phyloP scores from a whole-genome alignment of 1,284 basidiomycete genomes.

The Moesziomyces parantarcticus region DNA sequence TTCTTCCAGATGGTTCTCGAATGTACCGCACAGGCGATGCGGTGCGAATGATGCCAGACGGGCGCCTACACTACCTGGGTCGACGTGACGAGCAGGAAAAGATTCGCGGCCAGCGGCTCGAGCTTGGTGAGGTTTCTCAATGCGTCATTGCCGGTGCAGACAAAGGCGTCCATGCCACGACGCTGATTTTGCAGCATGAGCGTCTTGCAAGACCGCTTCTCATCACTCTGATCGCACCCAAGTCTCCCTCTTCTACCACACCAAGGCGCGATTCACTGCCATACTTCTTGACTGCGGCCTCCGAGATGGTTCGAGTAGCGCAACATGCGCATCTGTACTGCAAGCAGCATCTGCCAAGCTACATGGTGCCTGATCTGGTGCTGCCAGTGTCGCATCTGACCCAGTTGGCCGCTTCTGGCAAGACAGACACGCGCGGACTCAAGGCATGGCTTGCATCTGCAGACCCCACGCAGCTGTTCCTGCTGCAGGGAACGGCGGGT shows the following conservation, averaged over 20 bases:
- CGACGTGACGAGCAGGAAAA: constrained; percentile 74
- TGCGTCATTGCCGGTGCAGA: constrained; percentile 10
- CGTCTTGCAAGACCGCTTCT: constrained; percentile 16
- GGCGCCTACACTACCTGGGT: constrained; percentile 73
- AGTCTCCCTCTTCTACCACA: background rate
- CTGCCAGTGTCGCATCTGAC: constrained; percentile 13
- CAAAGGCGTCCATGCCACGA: constrained; percentile 3
- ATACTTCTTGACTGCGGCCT: background rate
- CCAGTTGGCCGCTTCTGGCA: constrained; percentile 13
- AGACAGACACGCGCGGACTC: constrained; percentile 11
- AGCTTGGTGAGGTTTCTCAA: constrained; percentile 72
- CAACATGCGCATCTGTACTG: constrained; percentile 4
- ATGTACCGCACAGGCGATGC: constrained; percentile 16
- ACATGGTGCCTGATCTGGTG: constrained; percentile 23
- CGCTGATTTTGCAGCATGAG: constrained; percentile 12
- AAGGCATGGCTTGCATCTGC: constrained; percentile 17
- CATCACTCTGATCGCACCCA: constrained; percentile 6
- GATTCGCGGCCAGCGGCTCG: constrained; percentile 73
- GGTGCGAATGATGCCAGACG: constrained; percentile 73
- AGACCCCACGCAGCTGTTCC: constrained; percentile 9
- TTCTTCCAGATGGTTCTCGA: constrained; percentile 1
- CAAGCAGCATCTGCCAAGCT: constrained; percentile 16
- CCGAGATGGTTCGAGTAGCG: constrained; percentile 1
- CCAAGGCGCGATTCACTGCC: constrained; percentile 7
- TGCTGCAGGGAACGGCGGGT: background rate